phyloP scores from a whole-genome alignment of 345 rosid genomes.

The Boechera stricta region DNA sequence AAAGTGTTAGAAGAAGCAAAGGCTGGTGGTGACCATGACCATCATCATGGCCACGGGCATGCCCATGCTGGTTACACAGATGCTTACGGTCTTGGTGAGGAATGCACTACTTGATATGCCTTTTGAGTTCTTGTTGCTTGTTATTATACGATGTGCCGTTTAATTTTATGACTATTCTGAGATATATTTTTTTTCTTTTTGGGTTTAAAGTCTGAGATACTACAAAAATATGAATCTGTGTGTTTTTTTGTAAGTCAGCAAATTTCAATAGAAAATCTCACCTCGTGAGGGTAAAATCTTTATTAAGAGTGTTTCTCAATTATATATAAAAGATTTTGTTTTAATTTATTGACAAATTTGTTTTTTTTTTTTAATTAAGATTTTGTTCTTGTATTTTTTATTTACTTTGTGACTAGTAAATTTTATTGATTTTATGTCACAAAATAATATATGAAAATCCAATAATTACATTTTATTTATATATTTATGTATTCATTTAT shows the following conservation, averaged over 20 bases:
- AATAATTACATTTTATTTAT: too few species aligned
- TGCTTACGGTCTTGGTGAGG: conserved; percentile 58
- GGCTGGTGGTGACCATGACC: conserved; percentile 50
- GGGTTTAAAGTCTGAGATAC: conserved; percentile 5
- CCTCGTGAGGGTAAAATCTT: too few species aligned
- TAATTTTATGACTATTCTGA: neutral
- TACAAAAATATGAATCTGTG: neutral
- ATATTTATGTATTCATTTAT: too few species aligned
- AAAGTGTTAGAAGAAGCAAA: conserved; percentile 64
- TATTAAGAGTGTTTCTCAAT: too few species aligned
- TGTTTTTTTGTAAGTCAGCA: neutral
- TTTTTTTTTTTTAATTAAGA: too few species aligned
- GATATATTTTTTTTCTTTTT: neutral
- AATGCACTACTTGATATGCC: conserved; percentile 50
- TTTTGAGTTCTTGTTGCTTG: conserved; percentile 11
- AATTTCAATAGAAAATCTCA: too few species aligned
- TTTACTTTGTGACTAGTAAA: too few species aligned
- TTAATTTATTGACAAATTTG: too few species aligned
- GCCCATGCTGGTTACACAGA: conserved; percentile 45
- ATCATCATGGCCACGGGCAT: conserved; percentile 41
- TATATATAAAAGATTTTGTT: too few species aligned
- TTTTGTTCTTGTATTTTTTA: too few species aligned
- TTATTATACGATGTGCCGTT: neutral
- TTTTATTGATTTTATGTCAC: too few species aligned
- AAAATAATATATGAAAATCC: too few species aligned